phyloP scores from a whole-genome alignment of 768 basidiomycete genomes.

The Lactarius evosmus region DNA sequence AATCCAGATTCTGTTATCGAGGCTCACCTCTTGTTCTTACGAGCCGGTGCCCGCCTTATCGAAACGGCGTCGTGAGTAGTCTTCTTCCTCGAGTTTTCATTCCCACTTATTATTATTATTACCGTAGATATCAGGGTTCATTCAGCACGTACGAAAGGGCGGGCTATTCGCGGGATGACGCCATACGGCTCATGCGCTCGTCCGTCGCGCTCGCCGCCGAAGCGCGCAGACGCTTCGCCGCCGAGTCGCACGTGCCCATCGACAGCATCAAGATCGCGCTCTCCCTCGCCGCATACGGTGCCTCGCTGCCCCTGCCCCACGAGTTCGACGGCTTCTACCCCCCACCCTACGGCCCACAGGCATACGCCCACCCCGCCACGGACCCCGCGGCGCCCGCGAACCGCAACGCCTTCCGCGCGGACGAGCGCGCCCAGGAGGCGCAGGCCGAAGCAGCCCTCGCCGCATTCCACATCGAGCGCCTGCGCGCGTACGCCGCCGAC shows the following conservation, averaged over 20 bases:
- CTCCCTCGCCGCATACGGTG: conserved; percentile 74
- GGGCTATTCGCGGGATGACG: conserved; percentile 46
- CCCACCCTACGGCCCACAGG: conserved; percentile 65
- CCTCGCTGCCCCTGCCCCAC: conserved; percentile 58
- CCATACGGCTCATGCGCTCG: conserved; percentile 48
- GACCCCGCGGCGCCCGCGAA: conserved; percentile 33
- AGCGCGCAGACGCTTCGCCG: conserved; percentile 41
- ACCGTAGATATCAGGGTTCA: conserved; percentile 62
- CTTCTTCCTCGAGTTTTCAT: not conserved
- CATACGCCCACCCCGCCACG: conserved; percentile 13
- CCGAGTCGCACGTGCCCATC: conserved; percentile 23
- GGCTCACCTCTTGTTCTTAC: conserved; percentile 60
- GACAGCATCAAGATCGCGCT: conserved; percentile 51
- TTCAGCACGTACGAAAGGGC: conserved; percentile 50
- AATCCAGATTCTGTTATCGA: conserved; percentile 52
- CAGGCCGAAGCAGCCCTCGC: conserved; percentile 50
- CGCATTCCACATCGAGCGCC: conserved; percentile 60
- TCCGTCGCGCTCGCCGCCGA: conserved; percentile 50
- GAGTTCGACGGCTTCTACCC: conserved; percentile 78
- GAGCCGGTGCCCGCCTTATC: conserved; percentile 63
- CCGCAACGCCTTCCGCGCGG: conserved; percentile 42
- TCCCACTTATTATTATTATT: not conserved
- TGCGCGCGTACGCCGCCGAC: conserved; percentile 52
- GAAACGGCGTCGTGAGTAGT: conserved; percentile 61
- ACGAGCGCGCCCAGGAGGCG: conserved; percentile 34